phyloP scores from a whole-genome alignment of 345 rosid genomes.

The Limnanthes douglasii region DNA sequence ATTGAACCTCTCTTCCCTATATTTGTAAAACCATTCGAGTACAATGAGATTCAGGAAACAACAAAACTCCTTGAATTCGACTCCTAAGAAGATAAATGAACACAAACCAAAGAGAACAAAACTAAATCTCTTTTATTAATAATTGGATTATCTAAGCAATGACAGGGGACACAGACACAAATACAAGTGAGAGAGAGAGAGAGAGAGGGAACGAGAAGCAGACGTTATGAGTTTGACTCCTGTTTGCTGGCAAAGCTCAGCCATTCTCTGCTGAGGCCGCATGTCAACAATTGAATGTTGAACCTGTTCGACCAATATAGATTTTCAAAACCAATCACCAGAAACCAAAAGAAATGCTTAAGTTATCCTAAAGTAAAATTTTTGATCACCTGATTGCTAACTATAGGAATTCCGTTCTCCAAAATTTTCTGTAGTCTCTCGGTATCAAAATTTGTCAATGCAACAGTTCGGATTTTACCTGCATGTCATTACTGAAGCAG shows the following conservation, averaged over 20 bases:
- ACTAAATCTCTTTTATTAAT: background rate
- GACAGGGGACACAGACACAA: too few species aligned
- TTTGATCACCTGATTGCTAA: conserved; percentile 76
- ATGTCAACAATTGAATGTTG: conserved; percentile 92
- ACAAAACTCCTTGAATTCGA: background rate
- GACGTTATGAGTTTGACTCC: conserved; percentile 96
- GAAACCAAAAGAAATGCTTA: background rate
- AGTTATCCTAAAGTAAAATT: background rate
- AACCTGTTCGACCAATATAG: conserved; percentile 32
- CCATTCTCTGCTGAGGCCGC: conserved; percentile 97
- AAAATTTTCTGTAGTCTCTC: conserved; percentile 70
- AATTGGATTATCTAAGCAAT: too few species aligned
- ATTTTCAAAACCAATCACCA: conserved; percentile 5
- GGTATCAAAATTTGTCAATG: conserved; percentile 91
- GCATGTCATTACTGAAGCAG: conserved; percentile 13
- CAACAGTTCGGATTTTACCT: conserved; percentile 88
- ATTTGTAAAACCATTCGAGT: background rate
- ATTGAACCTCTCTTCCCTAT: too few species aligned
- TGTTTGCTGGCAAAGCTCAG: conserved; percentile 78
- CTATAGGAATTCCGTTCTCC: conserved; percentile 81
- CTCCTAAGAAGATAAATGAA: background rate
- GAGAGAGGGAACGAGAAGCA: conserved; percentile 17
- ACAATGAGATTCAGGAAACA: background rate
- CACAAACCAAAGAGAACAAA: background rate
- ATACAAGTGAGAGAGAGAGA: too few species aligned